Conservation (phyloP, 257 asterid genomes). For the Voacanga thouarsii region DNA sequence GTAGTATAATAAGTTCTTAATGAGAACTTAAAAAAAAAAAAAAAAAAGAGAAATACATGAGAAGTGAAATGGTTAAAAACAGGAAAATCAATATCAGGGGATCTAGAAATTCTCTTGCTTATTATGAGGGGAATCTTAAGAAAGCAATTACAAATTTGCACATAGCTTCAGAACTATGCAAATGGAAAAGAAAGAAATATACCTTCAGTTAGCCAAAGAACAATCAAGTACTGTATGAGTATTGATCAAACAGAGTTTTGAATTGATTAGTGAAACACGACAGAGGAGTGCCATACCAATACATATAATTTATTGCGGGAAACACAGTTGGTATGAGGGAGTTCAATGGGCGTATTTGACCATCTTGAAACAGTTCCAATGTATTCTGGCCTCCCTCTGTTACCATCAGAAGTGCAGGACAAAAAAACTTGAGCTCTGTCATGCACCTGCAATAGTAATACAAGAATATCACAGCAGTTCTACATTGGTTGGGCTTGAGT, state of each 20-base stretch:
- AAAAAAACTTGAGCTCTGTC: constrained; percentile 94
- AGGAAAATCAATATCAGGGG: not conserved
- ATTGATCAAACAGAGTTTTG: not conserved
- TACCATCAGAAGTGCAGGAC: constrained; percentile 59
- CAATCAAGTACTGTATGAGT: not conserved
- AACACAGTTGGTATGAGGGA: constrained; percentile 56
- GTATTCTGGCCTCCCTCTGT: constrained; percentile 51
- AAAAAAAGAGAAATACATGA: not conserved
- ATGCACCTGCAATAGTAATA: constrained; percentile 61
- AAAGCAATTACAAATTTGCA: not conserved
- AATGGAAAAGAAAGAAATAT: not conserved
- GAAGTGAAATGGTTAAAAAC: not conserved
- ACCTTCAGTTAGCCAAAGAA: not conserved
- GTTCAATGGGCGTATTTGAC: constrained; percentile 61
- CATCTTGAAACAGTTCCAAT: constrained; percentile 69
- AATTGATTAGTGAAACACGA: not conserved
- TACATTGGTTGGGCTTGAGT: not conserved
- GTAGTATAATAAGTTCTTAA: too few relatives aligned
- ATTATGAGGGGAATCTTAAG: not conserved
- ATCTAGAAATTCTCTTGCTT: too few relatives aligned
- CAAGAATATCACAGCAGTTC: not conserved
- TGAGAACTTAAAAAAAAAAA: too few relatives aligned
- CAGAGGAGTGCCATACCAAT: constrained; percentile 49
- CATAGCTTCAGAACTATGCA: not conserved
- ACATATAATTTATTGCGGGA: constrained; percentile 47